Conservation (phyloP, 495 filamentous ascomycete species). For the Penicillium angulare region DNA sequence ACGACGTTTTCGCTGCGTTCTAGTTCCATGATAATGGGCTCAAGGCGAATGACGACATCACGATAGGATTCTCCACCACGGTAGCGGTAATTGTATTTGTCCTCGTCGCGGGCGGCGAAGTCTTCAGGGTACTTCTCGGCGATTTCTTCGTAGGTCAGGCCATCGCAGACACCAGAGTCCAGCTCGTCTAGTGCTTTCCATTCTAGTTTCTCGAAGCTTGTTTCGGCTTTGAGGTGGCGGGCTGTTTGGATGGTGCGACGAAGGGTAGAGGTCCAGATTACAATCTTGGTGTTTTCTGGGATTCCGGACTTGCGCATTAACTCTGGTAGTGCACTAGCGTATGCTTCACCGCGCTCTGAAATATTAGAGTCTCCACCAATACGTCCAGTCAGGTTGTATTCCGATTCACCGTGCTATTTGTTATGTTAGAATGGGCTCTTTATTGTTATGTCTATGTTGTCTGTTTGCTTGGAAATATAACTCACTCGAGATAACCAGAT, state of each 20-base stretch:
- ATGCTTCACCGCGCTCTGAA: conserved; percentile 81
- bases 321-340: conserved; percentile 76
- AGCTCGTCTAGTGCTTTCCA: conserved; percentile 99
- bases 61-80: conserved; percentile 95
- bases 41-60: conserved; percentile 94
- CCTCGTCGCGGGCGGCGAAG: conserved; percentile 89
- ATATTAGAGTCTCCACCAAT: conserved; percentile 91
- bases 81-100: conserved; percentile 99
- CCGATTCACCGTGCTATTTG: conserved; percentile 83
- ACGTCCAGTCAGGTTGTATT: conserved; percentile 81
- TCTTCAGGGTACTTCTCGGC: conserved; percentile 88
- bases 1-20: conserved; percentile 95
- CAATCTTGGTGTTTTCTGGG: conserved; percentile 75
- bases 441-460: no score
- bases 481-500: conserved; percentile 95
- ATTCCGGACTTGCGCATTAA: conserved; percentile 75
- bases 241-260: conserved; percentile 91
- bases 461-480: no score
- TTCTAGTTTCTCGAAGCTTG: conserved; percentile 83
- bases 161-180: conserved; percentile 93
- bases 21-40: conserved; percentile 99
- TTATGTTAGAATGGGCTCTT: not conserved
- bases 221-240: conserved; percentile 61
- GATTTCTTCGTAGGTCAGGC: conserved; percentile 92
- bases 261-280: conserved; percentile 96